Evolutionary conservation across 2,329 filamentous ascomycete species (phyloP).

Genomic region (Knufia petricola): DNA sequence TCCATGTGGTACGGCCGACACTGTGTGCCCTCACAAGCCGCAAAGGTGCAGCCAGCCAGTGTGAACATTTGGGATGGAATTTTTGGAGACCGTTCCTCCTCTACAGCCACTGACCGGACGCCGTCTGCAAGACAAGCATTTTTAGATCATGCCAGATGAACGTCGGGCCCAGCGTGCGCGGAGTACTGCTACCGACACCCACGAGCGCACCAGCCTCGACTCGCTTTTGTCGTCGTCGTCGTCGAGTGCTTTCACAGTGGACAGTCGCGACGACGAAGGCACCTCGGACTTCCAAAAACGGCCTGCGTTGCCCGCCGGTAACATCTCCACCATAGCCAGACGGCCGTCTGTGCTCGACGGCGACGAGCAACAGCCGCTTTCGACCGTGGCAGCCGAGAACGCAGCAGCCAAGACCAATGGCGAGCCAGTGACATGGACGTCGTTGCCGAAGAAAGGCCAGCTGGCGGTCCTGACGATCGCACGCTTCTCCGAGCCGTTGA

Average conservation of each 20-base stretch:
- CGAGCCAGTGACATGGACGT: conserved; percentile 55
- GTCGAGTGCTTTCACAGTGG: background rate
- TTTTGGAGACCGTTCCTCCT: no score
- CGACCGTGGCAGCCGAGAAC: conserved; percentile 12
- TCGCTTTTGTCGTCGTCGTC: background rate
- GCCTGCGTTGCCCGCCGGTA: conserved; percentile 1
- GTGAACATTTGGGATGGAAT: no score
- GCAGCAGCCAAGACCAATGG: conserved; percentile 22
- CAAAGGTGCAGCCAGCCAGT: no score
- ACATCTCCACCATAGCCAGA: conserved; percentile 12
- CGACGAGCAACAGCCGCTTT: conserved; percentile 18
- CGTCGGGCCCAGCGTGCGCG: background rate
- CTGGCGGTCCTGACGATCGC: conserved; percentile 68
- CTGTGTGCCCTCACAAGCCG: no score
- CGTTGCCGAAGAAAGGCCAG: conserved; percentile 67
- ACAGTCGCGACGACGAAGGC: background rate
- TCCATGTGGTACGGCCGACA: no score
- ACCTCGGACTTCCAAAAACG: background rate
- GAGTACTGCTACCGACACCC: background rate
- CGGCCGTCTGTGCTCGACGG: conserved; percentile 23
- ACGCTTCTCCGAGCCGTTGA: conserved; percentile 70
- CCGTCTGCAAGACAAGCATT: background rate
- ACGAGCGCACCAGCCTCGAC: conserved; percentile 1
- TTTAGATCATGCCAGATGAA: conserved; percentile 3
- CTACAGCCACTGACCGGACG: no score